A percentile compares a stretch with the other conserved stretches of the same genome.
phyloP scores from a whole-genome alignment of 495 filamentous ascomycete genomes.

The Penicillium canariense region DNA sequence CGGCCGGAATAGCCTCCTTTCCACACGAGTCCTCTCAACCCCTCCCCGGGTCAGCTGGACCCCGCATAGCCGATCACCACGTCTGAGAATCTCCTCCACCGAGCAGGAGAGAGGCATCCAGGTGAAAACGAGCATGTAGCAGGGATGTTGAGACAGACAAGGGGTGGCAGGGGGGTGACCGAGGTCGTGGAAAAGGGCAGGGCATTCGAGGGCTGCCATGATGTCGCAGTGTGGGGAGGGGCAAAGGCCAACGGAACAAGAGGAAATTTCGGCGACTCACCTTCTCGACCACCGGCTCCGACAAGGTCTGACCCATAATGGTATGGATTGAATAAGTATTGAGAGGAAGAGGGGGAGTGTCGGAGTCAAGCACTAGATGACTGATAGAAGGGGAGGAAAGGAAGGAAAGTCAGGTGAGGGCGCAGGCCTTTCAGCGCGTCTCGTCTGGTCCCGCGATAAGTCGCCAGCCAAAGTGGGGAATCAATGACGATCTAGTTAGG shows the following conservation, averaged over 20 bases:
- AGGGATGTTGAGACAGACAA: neutral
- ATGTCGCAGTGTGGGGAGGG: constrained; percentile 34
- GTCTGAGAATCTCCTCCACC: neutral
- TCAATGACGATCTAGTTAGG: constrained; percentile 25
- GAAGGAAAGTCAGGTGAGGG: constrained; percentile 31
- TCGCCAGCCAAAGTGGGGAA: constrained; percentile 28
- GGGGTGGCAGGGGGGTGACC: neutral
- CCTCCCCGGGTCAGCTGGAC: constrained; percentile 26
- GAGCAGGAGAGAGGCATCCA: neutral
- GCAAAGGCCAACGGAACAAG: constrained; percentile 24
- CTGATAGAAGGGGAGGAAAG: constrained; percentile 17
- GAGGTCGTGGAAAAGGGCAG: constrained; percentile 19
- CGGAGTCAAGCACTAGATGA: constrained; percentile 23
- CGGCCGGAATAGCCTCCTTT: constrained; percentile 4
- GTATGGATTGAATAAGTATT: constrained; percentile 28
- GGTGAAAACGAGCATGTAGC: neutral
- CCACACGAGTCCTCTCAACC: constrained; percentile 12
- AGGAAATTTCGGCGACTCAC: constrained; percentile 52
- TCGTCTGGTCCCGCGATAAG: constrained; percentile 30
- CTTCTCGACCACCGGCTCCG: constrained; percentile 98
- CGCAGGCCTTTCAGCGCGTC: constrained; percentile 30
- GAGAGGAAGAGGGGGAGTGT: constrained; percentile 10
- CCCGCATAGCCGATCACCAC: constrained; percentile 24
- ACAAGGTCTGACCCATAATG: constrained; percentile 96
- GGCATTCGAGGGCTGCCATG: constrained; percentile 1